Conservation (phyloP, 768 basidiomycete species). For the Termitomyces sp. region DNA sequence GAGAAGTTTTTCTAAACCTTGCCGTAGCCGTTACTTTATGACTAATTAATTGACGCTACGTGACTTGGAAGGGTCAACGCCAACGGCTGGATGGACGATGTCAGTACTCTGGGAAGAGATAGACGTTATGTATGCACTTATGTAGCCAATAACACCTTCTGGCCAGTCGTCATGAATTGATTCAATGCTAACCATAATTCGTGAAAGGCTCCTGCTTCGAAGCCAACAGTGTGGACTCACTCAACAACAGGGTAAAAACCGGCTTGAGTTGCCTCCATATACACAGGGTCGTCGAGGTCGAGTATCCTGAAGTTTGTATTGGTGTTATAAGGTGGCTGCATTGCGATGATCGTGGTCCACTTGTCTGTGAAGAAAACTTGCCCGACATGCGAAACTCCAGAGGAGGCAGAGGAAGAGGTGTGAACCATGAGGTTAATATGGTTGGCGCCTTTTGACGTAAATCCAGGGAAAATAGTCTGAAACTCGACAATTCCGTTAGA, state of each 20-base stretch:
- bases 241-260: constrained; percentile 23
- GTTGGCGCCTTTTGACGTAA: constrained; percentile 26
- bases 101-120: not conserved
- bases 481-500: constrained; percentile 34
- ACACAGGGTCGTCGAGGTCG: constrained; percentile 25
- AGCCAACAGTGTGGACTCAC: constrained; percentile 8
- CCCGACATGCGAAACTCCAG: constrained; percentile 25
- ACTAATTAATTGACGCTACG: not conserved
- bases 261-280: constrained; percentile 16
- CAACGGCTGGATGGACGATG: constrained; percentile 18
- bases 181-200: constrained; percentile 13
- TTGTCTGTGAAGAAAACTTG: constrained; percentile 34
- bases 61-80: constrained; percentile 20
- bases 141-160: constrained; percentile 25
- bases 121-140: constrained; percentile 17
- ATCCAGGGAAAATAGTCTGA: constrained; percentile 30
- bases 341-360: constrained; percentile 25
- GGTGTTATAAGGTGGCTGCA: constrained; percentile 21
- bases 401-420: constrained; percentile 19
- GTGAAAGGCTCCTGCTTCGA: not conserved
- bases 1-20: not conserved
- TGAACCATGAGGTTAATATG: constrained; percentile 32
- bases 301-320: constrained; percentile 22
- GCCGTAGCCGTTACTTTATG: not conserved
- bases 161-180: constrained; percentile 24